Conservation (phyloP, 768 basidiomycete genomes). For the Mycena rebaudengoi region DNA sequence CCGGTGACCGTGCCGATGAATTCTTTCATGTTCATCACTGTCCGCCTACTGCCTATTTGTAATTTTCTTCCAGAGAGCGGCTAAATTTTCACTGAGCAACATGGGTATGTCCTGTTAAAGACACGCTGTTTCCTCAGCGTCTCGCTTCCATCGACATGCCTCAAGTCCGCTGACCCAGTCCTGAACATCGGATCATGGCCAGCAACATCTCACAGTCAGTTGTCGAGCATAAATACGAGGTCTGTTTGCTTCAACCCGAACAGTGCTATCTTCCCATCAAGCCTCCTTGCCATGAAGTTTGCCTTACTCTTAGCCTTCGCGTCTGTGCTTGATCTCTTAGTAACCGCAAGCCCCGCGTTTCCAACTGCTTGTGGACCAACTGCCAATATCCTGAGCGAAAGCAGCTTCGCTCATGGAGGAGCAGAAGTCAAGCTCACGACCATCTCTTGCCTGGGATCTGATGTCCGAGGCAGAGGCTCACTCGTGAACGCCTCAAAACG, state of each 20-base stretch:
- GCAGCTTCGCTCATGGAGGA: constrained; percentile 3
- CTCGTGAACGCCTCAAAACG: neutral
- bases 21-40: neutral
- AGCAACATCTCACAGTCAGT: constrained; percentile 4
- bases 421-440: constrained; percentile 5
- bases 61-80: neutral
- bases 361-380: constrained; percentile 3
- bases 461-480: constrained; percentile 1
- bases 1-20: neutral
- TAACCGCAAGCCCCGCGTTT: neutral
- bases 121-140: constrained; percentile 2
- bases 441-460: constrained; percentile 4
- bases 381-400: constrained; percentile 7
- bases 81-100: constrained; percentile 6
- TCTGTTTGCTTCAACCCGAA: neutral
- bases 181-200: neutral
- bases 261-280: constrained; percentile 1
- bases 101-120: constrained; percentile 4
- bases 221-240: constrained; percentile 1
- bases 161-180: constrained; percentile 2
- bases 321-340: constrained; percentile 2
- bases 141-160: neutral
- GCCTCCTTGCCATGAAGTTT: constrained; percentile 1
- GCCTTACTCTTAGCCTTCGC: neutral
- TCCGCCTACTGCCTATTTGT: neutral